phyloP scores from a whole-genome alignment of 768 basidiomycete genomes.

The Rhodocollybia butyracea region DNA sequence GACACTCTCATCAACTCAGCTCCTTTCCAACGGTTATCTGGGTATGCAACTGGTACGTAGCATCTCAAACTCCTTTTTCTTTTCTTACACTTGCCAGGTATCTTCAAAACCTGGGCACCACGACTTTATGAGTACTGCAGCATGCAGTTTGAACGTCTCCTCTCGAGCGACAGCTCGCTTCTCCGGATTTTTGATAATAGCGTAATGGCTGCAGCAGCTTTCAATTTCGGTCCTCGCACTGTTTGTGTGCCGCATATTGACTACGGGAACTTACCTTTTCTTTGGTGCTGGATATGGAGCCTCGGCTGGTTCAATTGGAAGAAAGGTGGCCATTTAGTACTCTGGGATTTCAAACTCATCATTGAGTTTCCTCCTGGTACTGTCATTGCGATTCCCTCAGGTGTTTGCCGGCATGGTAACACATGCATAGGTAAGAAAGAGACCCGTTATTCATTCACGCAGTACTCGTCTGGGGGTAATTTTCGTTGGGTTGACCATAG shows the following conservation, averaged over 20 bases:
- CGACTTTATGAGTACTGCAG: no score
- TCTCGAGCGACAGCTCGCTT: neutral
- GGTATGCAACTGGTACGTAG: slow-evolving; percentile 19
- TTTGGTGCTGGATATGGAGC: slow-evolving; percentile 24
- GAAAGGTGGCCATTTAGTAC: slow-evolving; percentile 23
- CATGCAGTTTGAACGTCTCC: neutral
- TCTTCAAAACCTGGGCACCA: slow-evolving; percentile 19
- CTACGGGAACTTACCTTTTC: slow-evolving; percentile 16
- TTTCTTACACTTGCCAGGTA: slow-evolving; percentile 5
- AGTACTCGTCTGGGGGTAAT: slow-evolving; percentile 23
- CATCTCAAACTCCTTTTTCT: neutral
- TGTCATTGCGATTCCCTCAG: slow-evolving; percentile 19
- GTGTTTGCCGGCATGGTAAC: slow-evolving; percentile 19
- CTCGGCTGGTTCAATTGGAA: slow-evolving; percentile 20
- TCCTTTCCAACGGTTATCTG: slow-evolving; percentile 14
- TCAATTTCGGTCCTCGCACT: slow-evolving; percentile 21
- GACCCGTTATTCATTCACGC: slow-evolving; percentile 20
- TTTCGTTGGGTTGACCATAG: no score
- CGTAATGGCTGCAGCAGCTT: slow-evolving; percentile 15
- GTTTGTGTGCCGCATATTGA: slow-evolving; percentile 18
- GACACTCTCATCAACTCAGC: neutral
- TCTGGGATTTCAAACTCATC: slow-evolving; percentile 19
- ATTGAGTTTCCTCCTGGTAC: slow-evolving; percentile 22
- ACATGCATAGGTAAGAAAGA: slow-evolving; percentile 15
- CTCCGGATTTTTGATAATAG: slow-evolving; percentile 1